phyloP scores from a whole-genome alignment of 1,284 basidiomycete genomes.

The Phellinidium pouzarii region DNA sequence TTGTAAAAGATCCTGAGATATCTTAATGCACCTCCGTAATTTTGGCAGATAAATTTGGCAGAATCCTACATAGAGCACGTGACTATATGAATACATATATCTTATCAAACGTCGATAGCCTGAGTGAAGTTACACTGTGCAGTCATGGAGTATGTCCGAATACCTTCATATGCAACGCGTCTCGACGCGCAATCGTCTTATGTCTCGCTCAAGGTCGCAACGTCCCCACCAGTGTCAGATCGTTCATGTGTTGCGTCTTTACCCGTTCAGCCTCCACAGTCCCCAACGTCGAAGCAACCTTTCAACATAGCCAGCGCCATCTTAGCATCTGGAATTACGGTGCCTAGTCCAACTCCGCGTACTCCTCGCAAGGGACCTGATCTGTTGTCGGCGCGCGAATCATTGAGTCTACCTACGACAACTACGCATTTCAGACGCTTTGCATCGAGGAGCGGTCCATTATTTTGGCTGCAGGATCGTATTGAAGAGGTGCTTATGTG shows the following conservation, averaged over 20 bases:
- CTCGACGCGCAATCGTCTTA: conserved; percentile 31
- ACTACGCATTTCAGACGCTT: conserved; percentile 71
- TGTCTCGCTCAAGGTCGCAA: conserved; percentile 32
- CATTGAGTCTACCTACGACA: conserved; percentile 64
- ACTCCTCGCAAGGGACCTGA: conserved; percentile 23
- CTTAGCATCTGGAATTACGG: conserved; percentile 21
- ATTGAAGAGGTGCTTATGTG: conserved; percentile 69
- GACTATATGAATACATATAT: no score
- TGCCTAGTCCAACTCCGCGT: conserved; percentile 22
- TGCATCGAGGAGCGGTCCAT: conserved; percentile 53
- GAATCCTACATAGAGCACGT: no score
- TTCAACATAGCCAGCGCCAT: conserved; percentile 20
- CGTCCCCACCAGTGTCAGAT: conserved; percentile 21
- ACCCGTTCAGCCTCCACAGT: conserved; percentile 7
- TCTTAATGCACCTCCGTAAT: no score
- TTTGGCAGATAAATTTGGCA: no score
- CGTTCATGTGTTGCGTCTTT: conserved; percentile 7
- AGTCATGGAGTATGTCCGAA: conserved; percentile 45
- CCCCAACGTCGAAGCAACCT: conserved; percentile 16
- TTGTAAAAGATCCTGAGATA: no score
- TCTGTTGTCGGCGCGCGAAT: conserved; percentile 46
- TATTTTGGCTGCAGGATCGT: conserved; percentile 76
- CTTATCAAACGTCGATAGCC: no score
- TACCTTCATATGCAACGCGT: conserved; percentile 41
- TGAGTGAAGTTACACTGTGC: no score